Conservation (phyloP, 2,329 filamentous ascomycete genomes). For the Colletotrichum simmondsii region DNA sequence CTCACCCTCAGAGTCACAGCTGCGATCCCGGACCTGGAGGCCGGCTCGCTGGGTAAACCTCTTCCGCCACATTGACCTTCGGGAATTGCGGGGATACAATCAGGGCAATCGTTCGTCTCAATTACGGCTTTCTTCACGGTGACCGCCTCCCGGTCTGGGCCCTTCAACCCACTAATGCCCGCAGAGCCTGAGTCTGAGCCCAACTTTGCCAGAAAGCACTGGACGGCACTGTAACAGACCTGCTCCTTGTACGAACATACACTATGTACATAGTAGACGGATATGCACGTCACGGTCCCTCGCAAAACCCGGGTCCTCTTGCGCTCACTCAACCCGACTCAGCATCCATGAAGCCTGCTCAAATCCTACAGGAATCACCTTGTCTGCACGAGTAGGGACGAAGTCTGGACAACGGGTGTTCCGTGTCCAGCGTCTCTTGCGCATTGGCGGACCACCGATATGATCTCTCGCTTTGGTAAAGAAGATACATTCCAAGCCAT, state of each 20-base stretch:
- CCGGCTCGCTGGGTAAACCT: neutral
- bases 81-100: conserved; percentile 27
- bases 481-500: conserved; percentile 25
- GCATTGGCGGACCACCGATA: neutral
- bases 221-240: conserved; percentile 6
- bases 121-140: conserved; percentile 18
- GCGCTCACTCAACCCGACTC: conserved; percentile 9
- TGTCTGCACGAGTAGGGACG: neutral
- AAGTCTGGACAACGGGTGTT: neutral
- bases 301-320: neutral
- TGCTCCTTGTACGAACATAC: neutral
- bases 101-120: conserved; percentile 31
- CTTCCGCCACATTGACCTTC: conserved; percentile 1
- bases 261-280: neutral
- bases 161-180: conserved; percentile 19
- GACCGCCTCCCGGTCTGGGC: conserved; percentile 4
- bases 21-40: neutral
- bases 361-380: conserved; percentile 1
- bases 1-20: neutral
- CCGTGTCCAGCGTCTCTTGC: neutral
- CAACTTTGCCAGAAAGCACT: neutral
- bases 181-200: conserved; percentile 10
- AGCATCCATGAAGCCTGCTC: conserved; percentile 29
- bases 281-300: conserved; percentile 3
- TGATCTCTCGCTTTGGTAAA: neutral